Conservation (phyloP, 2,329 filamentous ascomycete species). For the Alternaria novae-zelandiae region DNA sequence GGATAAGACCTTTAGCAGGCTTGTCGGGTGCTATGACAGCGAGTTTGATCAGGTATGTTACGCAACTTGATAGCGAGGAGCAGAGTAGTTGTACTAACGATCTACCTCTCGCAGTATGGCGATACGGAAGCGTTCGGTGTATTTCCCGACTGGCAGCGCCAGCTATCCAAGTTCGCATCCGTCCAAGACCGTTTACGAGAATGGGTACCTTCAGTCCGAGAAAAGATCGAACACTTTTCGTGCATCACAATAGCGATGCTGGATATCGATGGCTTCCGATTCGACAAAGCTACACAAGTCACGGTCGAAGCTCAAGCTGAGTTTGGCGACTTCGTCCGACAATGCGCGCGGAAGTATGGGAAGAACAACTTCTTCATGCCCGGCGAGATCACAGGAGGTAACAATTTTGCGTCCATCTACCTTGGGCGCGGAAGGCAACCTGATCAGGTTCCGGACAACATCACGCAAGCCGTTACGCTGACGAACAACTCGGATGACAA, state of each 20-base stretch:
- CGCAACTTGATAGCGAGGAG: not conserved
- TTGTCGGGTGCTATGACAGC: not conserved
- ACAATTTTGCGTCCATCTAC: constrained; percentile 60
- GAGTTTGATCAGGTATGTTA: not conserved
- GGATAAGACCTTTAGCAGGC: not conserved
- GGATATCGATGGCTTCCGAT: constrained; percentile 71
- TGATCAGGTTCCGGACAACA: not conserved
- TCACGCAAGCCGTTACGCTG: not conserved
- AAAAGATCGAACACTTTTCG: constrained; percentile 65
- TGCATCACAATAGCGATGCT: constrained; percentile 68
- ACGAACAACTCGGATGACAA: not conserved
- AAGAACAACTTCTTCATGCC: constrained; percentile 70
- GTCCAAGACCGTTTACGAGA: constrained; percentile 72
- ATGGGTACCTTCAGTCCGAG: constrained; percentile 65
- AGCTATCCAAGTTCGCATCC: constrained; percentile 70
- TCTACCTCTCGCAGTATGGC: not conserved
- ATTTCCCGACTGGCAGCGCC: constrained; percentile 53
- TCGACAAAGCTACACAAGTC: constrained; percentile 70
- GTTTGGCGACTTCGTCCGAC: constrained; percentile 63
- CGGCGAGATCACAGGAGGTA: constrained; percentile 69
- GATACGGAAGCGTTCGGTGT: not conserved
- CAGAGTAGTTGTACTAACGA: not conserved
- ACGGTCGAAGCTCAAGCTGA: constrained; percentile 67
- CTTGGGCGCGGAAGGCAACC: not conserved
- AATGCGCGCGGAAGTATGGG: constrained; percentile 62